These are phyloP conservation scores for Skeletonema grethae DNA, from an alignment of 108 stramenopile genomes.

Conservation along the genomic window DNA sequence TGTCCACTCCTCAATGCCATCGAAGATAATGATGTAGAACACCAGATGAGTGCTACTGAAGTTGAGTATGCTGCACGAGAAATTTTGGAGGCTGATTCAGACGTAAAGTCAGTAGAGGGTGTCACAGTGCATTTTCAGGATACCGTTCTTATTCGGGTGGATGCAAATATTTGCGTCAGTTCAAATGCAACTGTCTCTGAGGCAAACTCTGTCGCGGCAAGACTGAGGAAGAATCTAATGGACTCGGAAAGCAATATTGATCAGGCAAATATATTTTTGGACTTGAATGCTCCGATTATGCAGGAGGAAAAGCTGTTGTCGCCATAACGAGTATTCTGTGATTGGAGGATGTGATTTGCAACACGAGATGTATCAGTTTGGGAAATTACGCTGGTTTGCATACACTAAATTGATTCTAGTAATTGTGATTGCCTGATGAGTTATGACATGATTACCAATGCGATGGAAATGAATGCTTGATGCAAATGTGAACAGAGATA, in stretches of 20 bases:
- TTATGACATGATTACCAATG: not conserved
- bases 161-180: slow-evolving; percentile 54
- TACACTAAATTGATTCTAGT: not conserved
- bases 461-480: not conserved
- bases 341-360: not conserved
- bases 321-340: not conserved
- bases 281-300: slow-evolving; percentile 38
- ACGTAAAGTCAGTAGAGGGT: slow-evolving; percentile 50
- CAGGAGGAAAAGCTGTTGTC: not conserved
- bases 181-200: slow-evolving; percentile 37
- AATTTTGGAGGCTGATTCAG: slow-evolving; percentile 37
- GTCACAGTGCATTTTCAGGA: slow-evolving; percentile 61
- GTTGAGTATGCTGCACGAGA: slow-evolving; percentile 33
- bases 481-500: not conserved
- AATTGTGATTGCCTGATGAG: not conserved
- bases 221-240: slow-evolving; percentile 46
- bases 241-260: slow-evolving; percentile 32
- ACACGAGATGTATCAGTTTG: not conserved
- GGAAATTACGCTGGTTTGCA: not conserved
- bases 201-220: slow-evolving; percentile 38
- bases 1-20: slow-evolving; percentile 54
- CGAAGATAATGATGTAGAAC: slow-evolving; percentile 32
- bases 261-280: slow-evolving; percentile 62
- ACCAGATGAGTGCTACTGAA: slow-evolving; percentile 40
- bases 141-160: slow-evolving; percentile 50